A percentile compares a stretch with the other conserved stretches of the same genome.
Conservation (phyloP, 352 stramenopile genomes). For the Phytophthora sp. region DNA sequence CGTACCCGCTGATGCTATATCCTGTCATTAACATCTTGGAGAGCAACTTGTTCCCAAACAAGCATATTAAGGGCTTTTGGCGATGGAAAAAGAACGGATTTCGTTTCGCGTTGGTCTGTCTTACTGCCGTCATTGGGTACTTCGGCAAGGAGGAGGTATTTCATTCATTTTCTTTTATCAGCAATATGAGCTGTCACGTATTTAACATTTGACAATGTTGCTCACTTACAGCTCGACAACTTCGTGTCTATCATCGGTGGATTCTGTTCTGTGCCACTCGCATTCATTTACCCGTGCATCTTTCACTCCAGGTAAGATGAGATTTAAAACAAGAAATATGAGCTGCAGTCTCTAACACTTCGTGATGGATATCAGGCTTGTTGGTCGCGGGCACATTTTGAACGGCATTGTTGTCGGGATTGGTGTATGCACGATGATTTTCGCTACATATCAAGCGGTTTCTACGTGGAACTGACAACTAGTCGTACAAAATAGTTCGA, state of each 20-base stretch:
- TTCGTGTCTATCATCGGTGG: conserved; percentile 71
- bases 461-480: conserved; percentile 45
- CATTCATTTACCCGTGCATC: conserved; percentile 72
- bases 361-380: conserved; percentile 25
- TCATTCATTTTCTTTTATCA: background rate
- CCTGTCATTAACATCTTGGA: conserved; percentile 71
- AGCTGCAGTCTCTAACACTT: background rate
- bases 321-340: background rate
- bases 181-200: background rate
- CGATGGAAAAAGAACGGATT: conserved; percentile 68
- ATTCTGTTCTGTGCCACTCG: conserved; percentile 71
- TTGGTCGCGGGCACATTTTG: conserved; percentile 42
- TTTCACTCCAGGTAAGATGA: conserved; percentile 52
- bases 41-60: conserved; percentile 48
- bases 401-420: conserved; percentile 48
- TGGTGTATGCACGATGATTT: conserved; percentile 58
- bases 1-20: conserved; percentile 75
- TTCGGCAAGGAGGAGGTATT: conserved; percentile 56
- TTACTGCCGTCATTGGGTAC: conserved; percentile 64
- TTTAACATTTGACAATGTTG: background rate
- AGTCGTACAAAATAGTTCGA: too few species aligned
- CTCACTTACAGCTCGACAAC: conserved; percentile 47
- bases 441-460: conserved; percentile 53
- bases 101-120: conserved; percentile 59
- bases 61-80: conserved; percentile 57